Evolutionary conservation across 768 basidiomycete species (phyloP).

Genomic region (Crucibulum laeve): DNA sequence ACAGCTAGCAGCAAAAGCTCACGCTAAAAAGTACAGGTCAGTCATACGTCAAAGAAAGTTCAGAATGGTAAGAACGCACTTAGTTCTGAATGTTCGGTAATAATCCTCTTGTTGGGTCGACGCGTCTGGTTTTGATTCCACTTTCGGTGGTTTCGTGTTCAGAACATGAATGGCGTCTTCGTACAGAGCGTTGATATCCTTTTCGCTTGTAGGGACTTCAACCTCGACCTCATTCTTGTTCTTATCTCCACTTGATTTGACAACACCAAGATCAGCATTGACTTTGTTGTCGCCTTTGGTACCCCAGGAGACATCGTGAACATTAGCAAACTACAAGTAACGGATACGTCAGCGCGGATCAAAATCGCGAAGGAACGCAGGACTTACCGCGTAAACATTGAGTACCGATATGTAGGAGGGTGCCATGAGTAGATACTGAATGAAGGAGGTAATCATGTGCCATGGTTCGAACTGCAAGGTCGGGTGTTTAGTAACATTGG

Average conservation of each 20-base stretch:
- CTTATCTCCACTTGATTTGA: slow-evolving; percentile 59
- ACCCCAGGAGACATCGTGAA: slow-evolving; percentile 93
- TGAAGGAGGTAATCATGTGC: slow-evolving; percentile 96
- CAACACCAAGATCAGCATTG: slow-evolving; percentile 80
- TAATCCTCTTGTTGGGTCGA: slow-evolving; percentile 78
- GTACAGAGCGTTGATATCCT: slow-evolving; percentile 86
- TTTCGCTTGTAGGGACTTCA: slow-evolving; percentile 78
- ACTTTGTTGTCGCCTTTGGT: slow-evolving; percentile 93
- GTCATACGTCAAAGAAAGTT: slow-evolving; percentile 1
- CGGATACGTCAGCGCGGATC: slow-evolving; percentile 2
- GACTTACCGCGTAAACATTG: slow-evolving; percentile 78
- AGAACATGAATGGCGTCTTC: slow-evolving; percentile 88
- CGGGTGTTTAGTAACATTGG: neutral
- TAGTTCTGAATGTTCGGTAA: slow-evolving; percentile 86
- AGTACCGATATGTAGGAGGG: slow-evolving; percentile 93
- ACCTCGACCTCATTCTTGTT: slow-evolving; percentile 88
- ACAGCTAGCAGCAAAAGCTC: slow-evolving; percentile 10
- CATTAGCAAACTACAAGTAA: slow-evolving; percentile 68
- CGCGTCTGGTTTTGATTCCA: slow-evolving; percentile 55
- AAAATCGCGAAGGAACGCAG: neutral
- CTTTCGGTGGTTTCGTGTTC: slow-evolving; percentile 72
- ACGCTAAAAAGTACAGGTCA: slow-evolving; percentile 20
- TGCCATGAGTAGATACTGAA: slow-evolving; percentile 90
- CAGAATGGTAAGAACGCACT: slow-evolving; percentile 41
- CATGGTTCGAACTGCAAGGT: slow-evolving; percentile 83